phyloP scores from a whole-genome alignment of 2,329 filamentous ascomycete genomes.

The Talaromyces sp. region DNA sequence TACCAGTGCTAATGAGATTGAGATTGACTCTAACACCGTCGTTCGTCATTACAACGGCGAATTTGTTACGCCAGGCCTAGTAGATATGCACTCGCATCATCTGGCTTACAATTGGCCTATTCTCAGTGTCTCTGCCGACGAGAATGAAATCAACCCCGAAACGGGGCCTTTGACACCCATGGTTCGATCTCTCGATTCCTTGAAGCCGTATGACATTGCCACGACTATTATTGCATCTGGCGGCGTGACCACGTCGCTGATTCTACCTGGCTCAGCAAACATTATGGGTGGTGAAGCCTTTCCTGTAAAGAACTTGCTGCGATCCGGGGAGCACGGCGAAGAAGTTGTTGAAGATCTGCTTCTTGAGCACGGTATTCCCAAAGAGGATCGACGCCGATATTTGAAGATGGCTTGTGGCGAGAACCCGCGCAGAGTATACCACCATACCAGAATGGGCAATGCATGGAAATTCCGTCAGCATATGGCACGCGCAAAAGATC shows the following conservation, averaged over 20 bases:
- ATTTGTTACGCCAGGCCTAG: slow-evolving; percentile 62
- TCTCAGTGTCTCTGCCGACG: slow-evolving; percentile 55
- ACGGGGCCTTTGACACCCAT: slow-evolving; percentile 57
- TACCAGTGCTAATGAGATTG: background rate
- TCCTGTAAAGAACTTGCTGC: slow-evolving; percentile 65
- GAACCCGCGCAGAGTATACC: slow-evolving; percentile 63
- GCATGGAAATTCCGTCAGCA: slow-evolving; percentile 67
- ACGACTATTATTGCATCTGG: slow-evolving; percentile 68
- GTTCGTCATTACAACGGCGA: slow-evolving; percentile 44
- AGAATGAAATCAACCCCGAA: slow-evolving; percentile 61
- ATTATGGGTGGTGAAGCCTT: slow-evolving; percentile 71
- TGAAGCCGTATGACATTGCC: slow-evolving; percentile 62
- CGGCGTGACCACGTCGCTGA: slow-evolving; percentile 65
- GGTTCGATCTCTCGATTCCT: slow-evolving; percentile 62
- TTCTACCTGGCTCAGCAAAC: slow-evolving; percentile 67
- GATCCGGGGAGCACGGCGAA: slow-evolving; percentile 55
- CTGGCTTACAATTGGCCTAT: slow-evolving; percentile 58
- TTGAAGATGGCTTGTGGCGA: slow-evolving; percentile 77
- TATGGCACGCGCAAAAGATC: slow-evolving; percentile 58
- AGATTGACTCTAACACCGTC: slow-evolving; percentile 7
- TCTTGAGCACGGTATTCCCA: slow-evolving; percentile 56
- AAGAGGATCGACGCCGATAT: slow-evolving; percentile 61
- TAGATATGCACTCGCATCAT: slow-evolving; percentile 69
- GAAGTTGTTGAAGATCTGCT: slow-evolving; percentile 63
- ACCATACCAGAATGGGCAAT: slow-evolving; percentile 62